Evolutionary conservation across 169 alveolate genomes (phyloP).

Genomic region (Eimeria maxima): DNA sequence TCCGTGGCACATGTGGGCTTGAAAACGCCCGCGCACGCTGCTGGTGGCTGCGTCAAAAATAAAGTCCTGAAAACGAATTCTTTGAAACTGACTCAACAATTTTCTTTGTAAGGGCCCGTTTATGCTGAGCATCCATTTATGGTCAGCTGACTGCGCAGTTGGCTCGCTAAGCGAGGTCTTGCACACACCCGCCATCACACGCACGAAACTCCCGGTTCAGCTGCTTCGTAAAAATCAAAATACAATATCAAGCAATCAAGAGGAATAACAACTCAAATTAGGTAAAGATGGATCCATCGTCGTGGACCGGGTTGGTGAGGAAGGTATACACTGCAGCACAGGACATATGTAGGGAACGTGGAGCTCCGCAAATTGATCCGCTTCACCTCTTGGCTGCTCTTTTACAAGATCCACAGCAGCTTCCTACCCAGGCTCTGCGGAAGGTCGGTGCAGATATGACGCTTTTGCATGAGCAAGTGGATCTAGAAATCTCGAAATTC

Average conservation of each 20-base stretch:
- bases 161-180: not conserved
- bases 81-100: not conserved
- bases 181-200: not conserved
- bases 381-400: conserved; percentile 65
- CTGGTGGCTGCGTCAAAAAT: not conserved
- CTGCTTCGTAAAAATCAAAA: not conserved
- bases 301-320: conserved; percentile 76
- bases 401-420: conserved; percentile 67
- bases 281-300: conserved; percentile 68
- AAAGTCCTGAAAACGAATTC: not conserved
- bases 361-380: conserved; percentile 71
- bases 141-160: not conserved
- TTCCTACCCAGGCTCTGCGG: conserved; percentile 68
- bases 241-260: not conserved
- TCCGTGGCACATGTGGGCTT: conserved; percentile 4
- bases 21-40: not conserved
- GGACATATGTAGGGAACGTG: conserved; percentile 51
- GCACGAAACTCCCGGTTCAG: not conserved
- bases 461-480: conserved; percentile 50
- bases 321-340: conserved; percentile 69
- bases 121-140: not conserved
- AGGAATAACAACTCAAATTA: not conserved
- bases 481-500: conserved; percentile 31
- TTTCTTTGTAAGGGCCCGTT: not conserved
- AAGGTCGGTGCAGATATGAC: conserved; percentile 31